Evolutionary conservation across 805 yeast genomes (phyloP).

Genomic region (Komagataella kurtzmanii): DNA sequence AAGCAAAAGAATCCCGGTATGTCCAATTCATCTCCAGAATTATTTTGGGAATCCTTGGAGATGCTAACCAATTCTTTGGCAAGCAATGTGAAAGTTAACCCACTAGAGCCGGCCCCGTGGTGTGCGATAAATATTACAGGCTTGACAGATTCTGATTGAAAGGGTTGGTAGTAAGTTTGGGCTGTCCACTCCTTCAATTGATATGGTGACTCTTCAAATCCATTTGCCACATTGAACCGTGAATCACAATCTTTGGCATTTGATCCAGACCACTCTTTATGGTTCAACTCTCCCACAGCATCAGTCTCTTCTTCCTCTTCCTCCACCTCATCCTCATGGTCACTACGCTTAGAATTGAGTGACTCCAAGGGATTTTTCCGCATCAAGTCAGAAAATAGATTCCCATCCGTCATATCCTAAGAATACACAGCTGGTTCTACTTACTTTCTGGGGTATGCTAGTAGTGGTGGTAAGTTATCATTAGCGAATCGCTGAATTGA

Average conservation of each 20-base stretch:
- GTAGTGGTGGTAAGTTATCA: not conserved
- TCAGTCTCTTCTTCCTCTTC: conserved; percentile 5
- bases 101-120: conserved; percentile 94
- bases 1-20: conserved; percentile 53
- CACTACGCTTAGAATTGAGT: not conserved
- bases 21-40: conserved; percentile 13
- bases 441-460: not conserved
- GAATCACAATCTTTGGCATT: not conserved
- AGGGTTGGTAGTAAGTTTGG: conserved; percentile 51
- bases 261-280: conserved; percentile 4
- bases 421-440: not conserved
- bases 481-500: not conserved
- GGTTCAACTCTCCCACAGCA: conserved; percentile 3
- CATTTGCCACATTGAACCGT: not conserved
- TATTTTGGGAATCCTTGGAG: conserved; percentile 10
- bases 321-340: conserved; percentile 5
- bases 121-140: conserved; percentile 60
- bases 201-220: not conserved
- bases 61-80: conserved; percentile 26
- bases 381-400: not conserved
- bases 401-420: not conserved
- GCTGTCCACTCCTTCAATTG: conserved; percentile 19
- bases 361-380: not conserved
- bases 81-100: conserved; percentile 57
- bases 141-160: conserved; percentile 8